Base-by-base conservation (phyloP, 371 early-diverging fungal genomes). In the Mucor ambiguus region DNA sequence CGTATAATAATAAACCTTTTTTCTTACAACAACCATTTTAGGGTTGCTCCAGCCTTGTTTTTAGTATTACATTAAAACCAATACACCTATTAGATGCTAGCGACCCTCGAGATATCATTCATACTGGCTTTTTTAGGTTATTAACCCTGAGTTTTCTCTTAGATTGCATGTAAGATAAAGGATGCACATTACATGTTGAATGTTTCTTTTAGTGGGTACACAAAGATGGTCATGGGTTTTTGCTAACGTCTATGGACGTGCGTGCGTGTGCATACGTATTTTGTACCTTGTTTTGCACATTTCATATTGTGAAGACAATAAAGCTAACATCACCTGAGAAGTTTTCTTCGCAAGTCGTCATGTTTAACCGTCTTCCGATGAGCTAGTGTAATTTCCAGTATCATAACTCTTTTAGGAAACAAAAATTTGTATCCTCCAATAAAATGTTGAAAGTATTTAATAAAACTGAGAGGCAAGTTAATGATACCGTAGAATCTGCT, bases 171-270 rank as follows among this genome's bases (percentile, higher is more conserved):
- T 26, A 52, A 2, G 16, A 52, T 26, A 26, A 28, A 7, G 26
- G 10, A 22, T 46, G 12, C 37, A 35, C 37, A 10, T 35, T 12
- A 12, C 37, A 35, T 35, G 37, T 35, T 35, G 46, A 22, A 46
- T 10, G 9, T 28, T 26, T 26, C 1, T 24, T 26, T 52, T 52
- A 28, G 52, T 28, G 52, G 52, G 52, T 52, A 28, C 28, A 52
- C 52, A 52, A 52, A 52, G 28, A 14, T 52, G 52, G 28, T 52
- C 52, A 52, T 52, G 52, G 52, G 46, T 4, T 46, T 10, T 46
- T 46, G 11, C 20, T 20, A 46, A 46, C 6, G 9, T 10, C 46
- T 22, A 46, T 46, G 22, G n/a, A 22, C 11, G 46, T 46, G 10
- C 46, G 22, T 46, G 46, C 46, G 20, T 22, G 46, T 46, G 20